Percentiles rank a stretch among this genome's conserved stretches.
Conservation (phyloP, 2,329 filamentous ascomycete genomes). For the Trichoderma koningii region DNA sequence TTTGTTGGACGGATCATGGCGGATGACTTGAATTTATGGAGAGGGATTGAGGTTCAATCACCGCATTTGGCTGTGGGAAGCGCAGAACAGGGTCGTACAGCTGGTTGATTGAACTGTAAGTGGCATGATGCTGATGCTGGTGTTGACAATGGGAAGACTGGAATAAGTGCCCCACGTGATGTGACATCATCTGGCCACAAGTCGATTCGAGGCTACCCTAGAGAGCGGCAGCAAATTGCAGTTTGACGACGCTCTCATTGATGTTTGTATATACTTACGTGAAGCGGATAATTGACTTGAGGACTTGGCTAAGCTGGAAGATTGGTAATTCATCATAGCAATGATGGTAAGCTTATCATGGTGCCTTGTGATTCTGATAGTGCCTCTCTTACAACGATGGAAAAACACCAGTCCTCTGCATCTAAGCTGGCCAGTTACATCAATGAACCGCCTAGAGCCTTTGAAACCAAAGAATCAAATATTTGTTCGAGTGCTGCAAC, state of each 20-base stretch:
- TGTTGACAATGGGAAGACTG: not conserved
- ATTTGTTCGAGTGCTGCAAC: too few relatives aligned
- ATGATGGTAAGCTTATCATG: too few relatives aligned
- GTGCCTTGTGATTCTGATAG: too few relatives aligned
- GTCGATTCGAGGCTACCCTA: slow-evolving; percentile 17
- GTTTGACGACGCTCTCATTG: not conserved
- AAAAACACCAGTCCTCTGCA: too few relatives aligned
- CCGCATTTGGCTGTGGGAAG: not conserved
- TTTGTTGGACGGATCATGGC: slow-evolving; percentile 38
- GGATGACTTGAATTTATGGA: not conserved
- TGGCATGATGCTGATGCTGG: slow-evolving; percentile 20
- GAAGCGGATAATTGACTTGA: too few relatives aligned
- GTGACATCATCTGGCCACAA: slow-evolving; percentile 25
- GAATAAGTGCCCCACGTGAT: slow-evolving; percentile 26
- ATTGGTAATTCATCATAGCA: too few relatives aligned
- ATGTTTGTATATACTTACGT: too few relatives aligned
- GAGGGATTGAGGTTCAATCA: not conserved
- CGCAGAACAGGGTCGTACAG: not conserved
- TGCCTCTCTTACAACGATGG: too few relatives aligned
- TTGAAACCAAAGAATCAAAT: too few relatives aligned
- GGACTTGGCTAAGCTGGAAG: too few relatives aligned
- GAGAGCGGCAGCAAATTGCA: not conserved
- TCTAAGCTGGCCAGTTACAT: too few relatives aligned
- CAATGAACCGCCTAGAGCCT: too few relatives aligned
- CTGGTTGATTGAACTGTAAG: not conserved